These are phyloP conservation scores for Tulasnella sp. DNA, from an alignment of 768 basidiomycete genomes.

Conservation along the genomic window DNA sequence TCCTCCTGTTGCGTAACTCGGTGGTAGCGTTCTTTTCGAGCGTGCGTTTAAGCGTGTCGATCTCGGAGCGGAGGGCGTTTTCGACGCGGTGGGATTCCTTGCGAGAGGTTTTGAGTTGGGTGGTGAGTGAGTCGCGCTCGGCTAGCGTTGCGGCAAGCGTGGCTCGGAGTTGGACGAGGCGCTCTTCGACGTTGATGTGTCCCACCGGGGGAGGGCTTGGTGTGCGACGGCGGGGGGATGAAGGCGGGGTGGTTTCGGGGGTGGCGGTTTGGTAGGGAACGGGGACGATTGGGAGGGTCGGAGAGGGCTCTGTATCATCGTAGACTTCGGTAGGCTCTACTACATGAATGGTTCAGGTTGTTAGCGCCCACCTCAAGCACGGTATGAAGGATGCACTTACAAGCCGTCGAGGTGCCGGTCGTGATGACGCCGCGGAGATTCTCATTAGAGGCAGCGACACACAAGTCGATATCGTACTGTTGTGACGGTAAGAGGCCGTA, in stretches of 20 bases:
- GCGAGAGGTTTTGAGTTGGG: constrained; percentile 62
- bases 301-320: background rate
- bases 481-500: constrained; percentile 80
- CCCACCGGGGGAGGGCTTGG: constrained; percentile 22
- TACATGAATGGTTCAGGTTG: background rate
- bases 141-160: constrained; percentile 47
- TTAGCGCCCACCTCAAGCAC: background rate
- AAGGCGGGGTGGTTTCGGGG: constrained; percentile 15
- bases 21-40: constrained; percentile 64
- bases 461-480: constrained; percentile 82
- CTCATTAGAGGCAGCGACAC: constrained; percentile 51
- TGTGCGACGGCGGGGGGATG: constrained; percentile 6
- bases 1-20: constrained; percentile 75
- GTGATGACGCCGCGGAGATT: constrained; percentile 29
- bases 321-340: background rate
- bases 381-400: background rate
- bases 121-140: constrained; percentile 56
- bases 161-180: constrained; percentile 50
- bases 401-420: too few relatives aligned
- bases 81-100: constrained; percentile 77
- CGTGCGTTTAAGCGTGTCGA: constrained; percentile 69
- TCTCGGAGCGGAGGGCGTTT: constrained; percentile 67
- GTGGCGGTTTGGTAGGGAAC: constrained; percentile 11
- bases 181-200: constrained; percentile 51
- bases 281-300: background rate